Base-by-base conservation (phyloP, 23 red algal genomes). In the Chondrus crispus region DNA sequence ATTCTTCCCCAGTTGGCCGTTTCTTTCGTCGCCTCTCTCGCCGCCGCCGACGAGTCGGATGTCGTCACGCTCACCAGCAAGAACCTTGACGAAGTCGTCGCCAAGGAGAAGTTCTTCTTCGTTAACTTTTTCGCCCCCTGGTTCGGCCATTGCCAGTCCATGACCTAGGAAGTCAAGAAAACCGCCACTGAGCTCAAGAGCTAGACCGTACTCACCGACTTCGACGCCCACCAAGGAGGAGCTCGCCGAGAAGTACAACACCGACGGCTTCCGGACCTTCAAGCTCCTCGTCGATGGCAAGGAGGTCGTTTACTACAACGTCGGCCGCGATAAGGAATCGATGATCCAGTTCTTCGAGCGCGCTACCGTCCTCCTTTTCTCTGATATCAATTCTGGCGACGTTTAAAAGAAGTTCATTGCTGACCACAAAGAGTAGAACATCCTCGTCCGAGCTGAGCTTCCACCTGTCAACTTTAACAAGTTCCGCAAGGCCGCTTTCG, bases 121-220 rank as follows among this genome's bases (percentile, higher is more conserved):
- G 88, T 96, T 40, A 96, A 96, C 41, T 96, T 96, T 44, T 94
- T 89, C 84, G 97, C 97, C 11, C 97, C 97, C 47, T 99, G 97
- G 97, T 99, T 94, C 79, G 92, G 93, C 22, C 97, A 99, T 71
- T 99, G 97, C 73, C 84, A 99, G 46, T 79, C 83, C 42, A 96
- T 99, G 97, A 69, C 58, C 28, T 85, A 87, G 38, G 91, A 92
- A 29, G 96, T 94, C 45, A 53, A 88, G 53, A 85, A 91, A 20
- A 93, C 86, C 12, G 97, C 97, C 46, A 74, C 62, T 3, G 91
- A 63, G 68, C 68, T 99, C 47, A 85, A 91, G 36, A 94, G 84
- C 22, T 85, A 73, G 37, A 92, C 91, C 62, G 91, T 99, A 44
- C 77, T 99, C 39, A 94, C 93, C 47, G 91, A 99, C 73, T 91